Conservation (phyloP, 495 filamentous ascomycete species). For the Lindgomyces ingoldianus region DNA sequence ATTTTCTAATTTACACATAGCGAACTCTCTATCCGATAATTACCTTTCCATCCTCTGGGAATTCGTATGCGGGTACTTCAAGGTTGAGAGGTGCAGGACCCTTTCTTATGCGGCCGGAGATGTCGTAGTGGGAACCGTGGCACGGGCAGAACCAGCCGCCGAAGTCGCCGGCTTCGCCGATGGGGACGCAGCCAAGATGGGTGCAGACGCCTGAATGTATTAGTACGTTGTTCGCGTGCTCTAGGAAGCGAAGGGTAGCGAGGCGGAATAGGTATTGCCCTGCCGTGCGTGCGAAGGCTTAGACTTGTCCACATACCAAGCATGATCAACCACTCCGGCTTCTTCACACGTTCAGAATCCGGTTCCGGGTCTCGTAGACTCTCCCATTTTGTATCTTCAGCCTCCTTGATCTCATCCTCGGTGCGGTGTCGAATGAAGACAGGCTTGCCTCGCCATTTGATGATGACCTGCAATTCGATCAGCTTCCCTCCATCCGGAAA, state of each 20-base stretch:
- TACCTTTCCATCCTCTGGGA: constrained; percentile 46
- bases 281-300: too few species aligned
- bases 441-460: constrained; percentile 99
- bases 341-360: constrained; percentile 91
- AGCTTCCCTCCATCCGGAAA: constrained; percentile 18
- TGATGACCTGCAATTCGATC: constrained; percentile 70
- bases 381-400: constrained; percentile 62
- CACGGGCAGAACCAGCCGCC: constrained; percentile 99
- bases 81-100: constrained; percentile 96
- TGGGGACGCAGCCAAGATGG: constrained; percentile 97
- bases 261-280: too few species aligned
- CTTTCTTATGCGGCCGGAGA: constrained; percentile 93
- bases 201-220: constrained; percentile 81
- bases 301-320: constrained; percentile 67
- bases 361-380: constrained; percentile 84
- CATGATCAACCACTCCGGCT: constrained; percentile 99
- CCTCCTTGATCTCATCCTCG: constrained; percentile 61
- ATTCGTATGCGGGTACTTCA: constrained; percentile 85
- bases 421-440: constrained; percentile 99
- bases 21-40: constrained; percentile 48
- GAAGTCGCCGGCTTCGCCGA: constrained; percentile 96
- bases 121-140: constrained; percentile 99
- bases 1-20: constrained; percentile 27
- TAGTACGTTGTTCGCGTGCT: too few species aligned
- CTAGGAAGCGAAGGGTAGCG: too few species aligned